Evolutionary conservation across 2,329 filamentous ascomycete genomes (phyloP), one percentile per base, ranked within the genome.

Genomic region (Pyrenochaeta sp.): DNA sequence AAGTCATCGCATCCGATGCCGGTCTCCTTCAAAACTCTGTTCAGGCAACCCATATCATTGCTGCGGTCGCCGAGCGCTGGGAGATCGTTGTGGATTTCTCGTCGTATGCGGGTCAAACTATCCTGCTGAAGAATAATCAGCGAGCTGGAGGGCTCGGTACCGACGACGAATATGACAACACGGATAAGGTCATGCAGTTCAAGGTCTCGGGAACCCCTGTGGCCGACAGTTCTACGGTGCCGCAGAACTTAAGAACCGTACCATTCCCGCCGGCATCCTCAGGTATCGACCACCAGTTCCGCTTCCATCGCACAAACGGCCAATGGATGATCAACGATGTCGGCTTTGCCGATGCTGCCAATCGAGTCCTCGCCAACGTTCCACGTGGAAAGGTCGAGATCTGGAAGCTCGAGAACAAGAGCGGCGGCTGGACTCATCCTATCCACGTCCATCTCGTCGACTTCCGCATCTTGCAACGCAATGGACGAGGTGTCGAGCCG

Each of bases 61-160:
- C 85, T 42, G 75, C 82, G 3, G 84, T 84, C 72, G 85, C 83
- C 3, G 85, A 87, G 70, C 80, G 85, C 3, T 87, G 83, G 62
- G 85, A 88, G 62, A 75, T 87, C 34, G 79, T 87, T 15, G 74
- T 88, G 54, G 85, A 87, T 71, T 88, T 88, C 65, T 73, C 80
- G 9, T 54, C 67, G 1, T 85, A 78, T 61, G 78, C 78, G 0
- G 84, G 83, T 27, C 77, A 85, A 68, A 83, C 81, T 50, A 70
- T 86, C 57, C 77, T 76, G 15, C 67, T 82, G 15, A 75, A 71
- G 54, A 83, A 83, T 59, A 74, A 76, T 30, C 72, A 73, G 36
- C 71, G 77, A 5, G 72, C 81, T 34, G 79, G 78, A 24, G 77
- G 61, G n/a, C 50, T 66, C n/a, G 64, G 61, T 12, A 61, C 76